Evolutionary conservation across 2,329 filamentous ascomycete genomes (phyloP), one percentile per base, ranked within the genome.

Genomic region (Trichoderma hamatum): DNA sequence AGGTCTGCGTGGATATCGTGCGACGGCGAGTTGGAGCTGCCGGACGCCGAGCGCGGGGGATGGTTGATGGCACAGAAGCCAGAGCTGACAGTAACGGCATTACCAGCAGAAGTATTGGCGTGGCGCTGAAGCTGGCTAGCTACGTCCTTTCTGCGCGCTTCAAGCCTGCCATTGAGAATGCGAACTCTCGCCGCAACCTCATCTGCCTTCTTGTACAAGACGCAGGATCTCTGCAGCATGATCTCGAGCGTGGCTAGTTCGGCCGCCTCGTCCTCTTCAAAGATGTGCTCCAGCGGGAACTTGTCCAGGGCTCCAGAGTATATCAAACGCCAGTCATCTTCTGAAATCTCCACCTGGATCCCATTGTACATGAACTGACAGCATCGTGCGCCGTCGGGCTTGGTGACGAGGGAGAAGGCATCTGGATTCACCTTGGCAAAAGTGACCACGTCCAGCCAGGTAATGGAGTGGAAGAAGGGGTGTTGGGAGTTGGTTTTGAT

Each of bases 261-360:
- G 72, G 93, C 93, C 76, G 90, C 89, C 80, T 97, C 94, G 76
- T 97, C 93, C 76, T 96, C 93, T 69, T 92, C 88, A 60, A 96
- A 90, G 0, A 93, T 92, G 72, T 94, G 89, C 16, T 91, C 90
- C 2, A 93, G 90, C 21, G 94, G 93, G 69, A 86, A 84, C 76
- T 93, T 90, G 78, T 96, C 92, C 13, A 94, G 88, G 72, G 92
- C 92, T 32, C 93, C 93, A 49, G 92, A 94, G 67, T 89, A 89
- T 72, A 97, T 94, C 72, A 97, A 82, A 52, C 94, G 86, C 84
- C 90, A 97, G 77, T 97, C 93, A 77, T 96, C 93, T 78, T 96
- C 93, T 21, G 89, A 89, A 71, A 97, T 95, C 80, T 97, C 92
- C 10, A 96, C 90, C 59, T 92, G 88, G 72, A 90, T 86, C 70